Conservation (phyloP, 306 rosid species). For the Fragaria ananassa region DNA sequence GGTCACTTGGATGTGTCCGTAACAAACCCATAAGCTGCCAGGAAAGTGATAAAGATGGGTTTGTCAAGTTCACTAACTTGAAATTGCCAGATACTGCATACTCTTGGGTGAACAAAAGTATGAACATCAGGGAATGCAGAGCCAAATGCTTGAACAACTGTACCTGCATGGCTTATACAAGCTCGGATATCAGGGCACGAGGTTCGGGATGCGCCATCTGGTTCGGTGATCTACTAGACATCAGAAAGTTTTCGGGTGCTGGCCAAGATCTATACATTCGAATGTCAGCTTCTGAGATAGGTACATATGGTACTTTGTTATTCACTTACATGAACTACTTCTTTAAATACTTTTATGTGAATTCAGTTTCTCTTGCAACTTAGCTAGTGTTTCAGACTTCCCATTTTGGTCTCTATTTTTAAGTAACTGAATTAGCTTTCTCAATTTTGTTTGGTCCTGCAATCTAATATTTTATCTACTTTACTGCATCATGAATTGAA, state of each 20-base stretch:
- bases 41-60: conserved; percentile 30
- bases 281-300: conserved; percentile 27
- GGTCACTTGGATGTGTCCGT: conserved; percentile 46
- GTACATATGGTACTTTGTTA: conserved; percentile 2
- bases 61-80: conserved; percentile 29
- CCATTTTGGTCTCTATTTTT: neutral
- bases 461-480: neutral
- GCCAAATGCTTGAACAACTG: conserved; percentile 46
- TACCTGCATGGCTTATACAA: conserved; percentile 53
- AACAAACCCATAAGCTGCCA: conserved; percentile 31
- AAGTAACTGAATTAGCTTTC: neutral
- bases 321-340: too few relatives aligned
- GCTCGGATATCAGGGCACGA: conserved; percentile 34
- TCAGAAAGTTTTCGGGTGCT: conserved; percentile 21
- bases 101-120: conserved; percentile 42
- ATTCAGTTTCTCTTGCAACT: neutral
- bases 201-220: conserved; percentile 61
- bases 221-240: conserved; percentile 44
- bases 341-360: neutral
- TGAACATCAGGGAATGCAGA: conserved; percentile 44
- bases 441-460: neutral
- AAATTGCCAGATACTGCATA: conserved; percentile 47
- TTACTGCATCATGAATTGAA: neutral
- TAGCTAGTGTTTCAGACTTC: neutral
- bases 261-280: conserved; percentile 44